Evolutionary conservation across 1,284 basidiomycete species (phyloP), one percentile per base, ranked within the genome.

Genomic region (Peniophora sp.): DNA sequence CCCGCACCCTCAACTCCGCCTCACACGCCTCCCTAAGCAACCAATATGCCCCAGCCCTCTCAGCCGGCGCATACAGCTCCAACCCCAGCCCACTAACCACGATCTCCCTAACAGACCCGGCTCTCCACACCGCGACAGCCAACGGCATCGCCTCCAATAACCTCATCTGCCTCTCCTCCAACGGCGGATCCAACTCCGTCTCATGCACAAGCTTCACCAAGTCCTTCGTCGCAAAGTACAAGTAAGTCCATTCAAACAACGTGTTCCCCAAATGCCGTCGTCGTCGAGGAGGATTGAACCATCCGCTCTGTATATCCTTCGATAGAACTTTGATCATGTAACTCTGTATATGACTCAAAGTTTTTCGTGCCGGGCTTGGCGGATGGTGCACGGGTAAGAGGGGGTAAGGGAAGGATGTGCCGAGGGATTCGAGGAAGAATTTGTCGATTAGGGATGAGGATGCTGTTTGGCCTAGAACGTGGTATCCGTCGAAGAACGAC

Each of bases 81-180:
- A 91, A 69, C 61, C 91, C 87, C 56, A 89, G 86, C 1, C 88
- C 90, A 0, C 85, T 81, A 47, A 86, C 69, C 9, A 89, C 66
- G 17, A 92, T 72, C 56, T 92, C 86, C 36, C 79, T 72, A 10
- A 88, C 72, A 20, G 77, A 68, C 3, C 75, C 68, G 22, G 89
- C 64, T 47, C 86, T 75, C 71, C 83, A 79, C 14, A 79, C 56
- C 16, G 83, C 66, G 2, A 79, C 72, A 0, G 73, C 70, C 2
- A 69, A 63, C 2, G 78, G 75, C 5, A 79, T 53, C 24, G 72
- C 63, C 20, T 58, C 54, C 2, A 81, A 48, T 2, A 78, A 60
- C 36, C 56, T 57, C 32, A 47, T 52, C 27, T 51, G 57, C n/a
- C 48, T 48, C 32, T 52, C 48, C 35, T 64, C 58, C 61, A 66